Conservation (phyloP, 495 filamentous ascomycete species). For the Xylaria bambusicola region DNA sequence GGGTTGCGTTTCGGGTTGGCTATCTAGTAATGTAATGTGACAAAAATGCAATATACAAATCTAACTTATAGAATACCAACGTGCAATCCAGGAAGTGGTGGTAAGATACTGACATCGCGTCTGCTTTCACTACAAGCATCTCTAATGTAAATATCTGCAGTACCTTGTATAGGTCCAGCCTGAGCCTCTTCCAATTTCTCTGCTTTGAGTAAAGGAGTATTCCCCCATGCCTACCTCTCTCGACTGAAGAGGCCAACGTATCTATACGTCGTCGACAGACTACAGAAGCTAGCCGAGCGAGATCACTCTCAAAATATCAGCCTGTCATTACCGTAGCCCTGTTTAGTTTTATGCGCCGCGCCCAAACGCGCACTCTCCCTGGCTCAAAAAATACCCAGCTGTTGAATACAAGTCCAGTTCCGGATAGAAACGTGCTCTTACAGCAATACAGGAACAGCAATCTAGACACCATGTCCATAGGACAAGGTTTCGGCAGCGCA, state of each 20-base stretch:
- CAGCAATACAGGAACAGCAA: slow-evolving; percentile 9
- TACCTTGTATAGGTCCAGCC: no score
- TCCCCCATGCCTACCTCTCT: neutral
- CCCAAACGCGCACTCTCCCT: slow-evolving; percentile 1
- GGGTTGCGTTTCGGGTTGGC: neutral
- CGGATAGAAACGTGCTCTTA: slow-evolving; percentile 9
- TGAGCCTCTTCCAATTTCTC: no score
- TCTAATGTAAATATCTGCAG: no score
- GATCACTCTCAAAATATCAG: neutral
- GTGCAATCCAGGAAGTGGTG: no score
- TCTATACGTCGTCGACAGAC: neutral
- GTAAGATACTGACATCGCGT: no score
- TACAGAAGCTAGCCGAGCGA: neutral
- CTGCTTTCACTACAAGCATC: no score
- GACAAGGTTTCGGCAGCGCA: slow-evolving; percentile 12
- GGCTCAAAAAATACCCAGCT: neutral
- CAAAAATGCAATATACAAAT: no score
- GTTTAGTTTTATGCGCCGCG: neutral
- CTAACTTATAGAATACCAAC: no score
- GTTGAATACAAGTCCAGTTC: slow-evolving; percentile 8
- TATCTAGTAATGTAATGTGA: no score
- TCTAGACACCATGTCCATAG: slow-evolving; percentile 17
- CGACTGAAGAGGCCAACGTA: neutral
- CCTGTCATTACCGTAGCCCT: slow-evolving; percentile 1
- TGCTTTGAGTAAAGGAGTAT: no score